Evolutionary conservation across 228 moss, liverwort and hornwort genomes (phyloP).

Genomic region (Sphagnum magellanicum): DNA sequence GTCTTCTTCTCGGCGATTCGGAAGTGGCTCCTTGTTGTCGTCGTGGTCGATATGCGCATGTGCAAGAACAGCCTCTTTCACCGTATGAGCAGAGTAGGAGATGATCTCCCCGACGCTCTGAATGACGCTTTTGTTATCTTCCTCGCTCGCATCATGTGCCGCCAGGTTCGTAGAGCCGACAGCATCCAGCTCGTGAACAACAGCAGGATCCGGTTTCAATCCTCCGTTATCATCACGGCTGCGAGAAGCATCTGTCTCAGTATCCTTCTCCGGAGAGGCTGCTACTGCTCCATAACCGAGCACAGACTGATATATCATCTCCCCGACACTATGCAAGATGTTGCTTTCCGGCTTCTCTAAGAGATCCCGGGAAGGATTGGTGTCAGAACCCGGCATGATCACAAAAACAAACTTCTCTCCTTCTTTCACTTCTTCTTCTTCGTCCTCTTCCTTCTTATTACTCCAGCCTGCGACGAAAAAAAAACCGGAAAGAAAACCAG

Average conservation of each 20-base stretch:
- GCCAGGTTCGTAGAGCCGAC: neutral
- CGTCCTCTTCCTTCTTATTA: too few relatives aligned
- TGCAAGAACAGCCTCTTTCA: slow-evolving; percentile 31
- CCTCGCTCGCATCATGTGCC: slow-evolving; percentile 6
- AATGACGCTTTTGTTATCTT: slow-evolving; percentile 16
- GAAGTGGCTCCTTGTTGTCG: slow-evolving; percentile 6
- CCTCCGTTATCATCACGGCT: neutral
- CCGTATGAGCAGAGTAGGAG: slow-evolving; percentile 23
- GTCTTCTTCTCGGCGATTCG: neutral
- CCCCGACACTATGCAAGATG: slow-evolving; percentile 21
- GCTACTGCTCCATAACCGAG: slow-evolving; percentile 7
- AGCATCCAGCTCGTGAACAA: neutral
- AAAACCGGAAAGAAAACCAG: too few relatives aligned
- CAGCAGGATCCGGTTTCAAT: neutral
- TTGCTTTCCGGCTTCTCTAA: slow-evolving; percentile 10
- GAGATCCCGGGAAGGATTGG: too few relatives aligned
- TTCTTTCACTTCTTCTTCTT: too few relatives aligned
- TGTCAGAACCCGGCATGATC: too few relatives aligned
- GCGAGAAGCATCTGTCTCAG: neutral
- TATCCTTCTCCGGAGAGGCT: neutral
- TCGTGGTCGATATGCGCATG: slow-evolving; percentile 7
- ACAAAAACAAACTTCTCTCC: too few relatives aligned
- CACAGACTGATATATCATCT: slow-evolving; percentile 34
- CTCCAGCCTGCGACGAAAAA: too few relatives aligned
- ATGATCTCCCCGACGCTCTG: slow-evolving; percentile 33